These are phyloP conservation scores for Oldenlandia corymbosa DNA, from an alignment of 257 asterid genomes.

Conservation along the genomic window DNA sequence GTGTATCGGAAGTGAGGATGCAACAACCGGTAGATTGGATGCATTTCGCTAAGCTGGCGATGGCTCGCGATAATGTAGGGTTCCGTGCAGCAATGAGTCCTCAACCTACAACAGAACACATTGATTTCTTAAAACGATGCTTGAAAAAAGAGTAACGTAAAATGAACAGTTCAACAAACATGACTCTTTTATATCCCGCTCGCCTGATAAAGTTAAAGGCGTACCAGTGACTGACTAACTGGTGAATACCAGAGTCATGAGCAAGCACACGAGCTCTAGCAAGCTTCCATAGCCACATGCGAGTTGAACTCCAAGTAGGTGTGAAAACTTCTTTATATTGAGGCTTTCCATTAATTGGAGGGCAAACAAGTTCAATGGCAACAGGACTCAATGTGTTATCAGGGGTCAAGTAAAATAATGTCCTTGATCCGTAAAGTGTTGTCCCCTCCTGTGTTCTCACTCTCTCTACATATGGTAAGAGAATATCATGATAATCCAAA, in stretches of 20 bases:
- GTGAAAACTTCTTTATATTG: constrained; percentile 53
- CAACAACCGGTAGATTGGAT: constrained; percentile 59
- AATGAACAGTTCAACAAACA: too few species aligned
- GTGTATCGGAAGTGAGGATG: constrained; percentile 80
- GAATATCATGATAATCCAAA: constrained; percentile 64
- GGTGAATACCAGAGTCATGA: constrained; percentile 74
- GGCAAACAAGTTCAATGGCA: constrained; percentile 71
- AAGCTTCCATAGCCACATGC: constrained; percentile 67
- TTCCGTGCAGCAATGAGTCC: constrained; percentile 67
- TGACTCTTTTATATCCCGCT: too few species aligned
- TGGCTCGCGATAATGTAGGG: constrained; percentile 73
- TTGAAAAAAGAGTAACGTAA: too few species aligned
- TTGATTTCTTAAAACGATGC: too few species aligned
- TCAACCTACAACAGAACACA: constrained; percentile 65
- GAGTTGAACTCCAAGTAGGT: constrained; percentile 48
- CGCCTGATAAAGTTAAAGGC: not conserved
- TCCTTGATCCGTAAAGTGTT: constrained; percentile 70
- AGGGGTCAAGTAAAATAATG: constrained; percentile 52
- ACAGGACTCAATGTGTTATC: constrained; percentile 48
- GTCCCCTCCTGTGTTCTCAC: constrained; percentile 52
- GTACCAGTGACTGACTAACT: constrained; percentile 75
- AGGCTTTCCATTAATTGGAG: constrained; percentile 49
- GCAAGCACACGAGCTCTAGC: constrained; percentile 71
- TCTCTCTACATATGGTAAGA: constrained; percentile 57
- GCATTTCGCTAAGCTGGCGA: constrained; percentile 75